Evolutionary conservation across 1,139 yeast genomes (phyloP).

Genomic region (Arxiozyma slooffiae): DNA sequence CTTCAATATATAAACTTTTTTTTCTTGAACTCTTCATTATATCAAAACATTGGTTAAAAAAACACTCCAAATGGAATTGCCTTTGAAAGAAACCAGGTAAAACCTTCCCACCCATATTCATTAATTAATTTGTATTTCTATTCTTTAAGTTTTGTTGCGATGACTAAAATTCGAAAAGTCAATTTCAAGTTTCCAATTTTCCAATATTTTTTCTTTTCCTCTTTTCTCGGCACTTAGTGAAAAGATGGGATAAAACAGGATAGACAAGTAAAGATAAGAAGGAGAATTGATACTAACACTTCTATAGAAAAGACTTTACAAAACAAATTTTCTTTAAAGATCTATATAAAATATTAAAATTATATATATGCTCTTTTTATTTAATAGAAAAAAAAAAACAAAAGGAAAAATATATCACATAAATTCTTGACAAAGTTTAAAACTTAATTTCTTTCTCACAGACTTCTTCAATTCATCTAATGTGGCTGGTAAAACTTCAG

Average conservation of each 20-base stretch:
- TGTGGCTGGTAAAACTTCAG: slow-evolving; percentile 13
- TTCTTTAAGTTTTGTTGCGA: background rate
- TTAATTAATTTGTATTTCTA: too few species aligned
- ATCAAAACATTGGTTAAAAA: too few species aligned
- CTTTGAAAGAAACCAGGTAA: background rate
- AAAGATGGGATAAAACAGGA: too few species aligned
- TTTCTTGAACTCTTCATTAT: background rate
- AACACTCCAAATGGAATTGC: background rate
- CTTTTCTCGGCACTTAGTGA: too few species aligned
- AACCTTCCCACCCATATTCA: background rate
- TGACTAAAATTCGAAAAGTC: background rate
- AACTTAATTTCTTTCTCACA: slow-evolving; percentile 20
- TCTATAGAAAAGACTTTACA: background rate
- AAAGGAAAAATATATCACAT: slow-evolving; percentile 15
- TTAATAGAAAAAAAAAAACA: background rate
- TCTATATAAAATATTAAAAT: background rate
- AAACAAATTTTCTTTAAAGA: background rate
- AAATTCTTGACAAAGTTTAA: slow-evolving; percentile 26
- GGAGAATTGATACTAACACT: too few species aligned
- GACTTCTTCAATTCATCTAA: slow-evolving; percentile 12
- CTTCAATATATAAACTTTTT: background rate
- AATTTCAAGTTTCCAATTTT: background rate
- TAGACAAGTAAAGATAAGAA: background rate
- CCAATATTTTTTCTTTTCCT: background rate
- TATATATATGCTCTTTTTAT: background rate